phyloP scores from a whole-genome alignment of 331 rosid species.

The Quercus phellos region DNA sequence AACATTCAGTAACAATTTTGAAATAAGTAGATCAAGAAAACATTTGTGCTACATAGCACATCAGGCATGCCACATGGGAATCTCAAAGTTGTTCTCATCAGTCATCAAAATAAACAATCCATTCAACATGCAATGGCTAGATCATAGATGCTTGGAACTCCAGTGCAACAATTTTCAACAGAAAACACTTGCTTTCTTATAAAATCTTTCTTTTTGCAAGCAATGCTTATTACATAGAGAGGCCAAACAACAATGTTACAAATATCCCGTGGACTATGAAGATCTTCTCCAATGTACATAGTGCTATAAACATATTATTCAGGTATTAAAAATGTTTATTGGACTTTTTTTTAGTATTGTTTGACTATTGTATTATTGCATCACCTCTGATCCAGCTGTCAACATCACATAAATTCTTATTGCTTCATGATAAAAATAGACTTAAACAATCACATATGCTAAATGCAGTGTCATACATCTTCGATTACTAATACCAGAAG shows the following conservation, averaged over 20 bases:
- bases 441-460: too few relatives aligned
- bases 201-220: neutral
- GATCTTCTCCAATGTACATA: neutral
- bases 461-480: too few relatives aligned
- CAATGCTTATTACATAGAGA: neutral
- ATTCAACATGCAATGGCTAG: neutral
- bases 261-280: neutral
- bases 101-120: neutral
- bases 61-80: neutral
- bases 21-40: neutral
- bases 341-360: too few relatives aligned
- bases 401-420: too few relatives aligned
- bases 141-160: neutral
- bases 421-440: too few relatives aligned
- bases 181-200: neutral
- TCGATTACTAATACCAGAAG: too few relatives aligned
- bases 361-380: neutral
- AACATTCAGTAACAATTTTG: neutral
- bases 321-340: neutral
- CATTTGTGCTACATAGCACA: neutral
- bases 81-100: neutral
- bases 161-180: neutral
- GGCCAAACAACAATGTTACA: neutral
- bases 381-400: neutral
- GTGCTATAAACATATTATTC: neutral